Conservation (phyloP, 768 basidiomycete species). For the Leucosporidium creatinivorum region DNA sequence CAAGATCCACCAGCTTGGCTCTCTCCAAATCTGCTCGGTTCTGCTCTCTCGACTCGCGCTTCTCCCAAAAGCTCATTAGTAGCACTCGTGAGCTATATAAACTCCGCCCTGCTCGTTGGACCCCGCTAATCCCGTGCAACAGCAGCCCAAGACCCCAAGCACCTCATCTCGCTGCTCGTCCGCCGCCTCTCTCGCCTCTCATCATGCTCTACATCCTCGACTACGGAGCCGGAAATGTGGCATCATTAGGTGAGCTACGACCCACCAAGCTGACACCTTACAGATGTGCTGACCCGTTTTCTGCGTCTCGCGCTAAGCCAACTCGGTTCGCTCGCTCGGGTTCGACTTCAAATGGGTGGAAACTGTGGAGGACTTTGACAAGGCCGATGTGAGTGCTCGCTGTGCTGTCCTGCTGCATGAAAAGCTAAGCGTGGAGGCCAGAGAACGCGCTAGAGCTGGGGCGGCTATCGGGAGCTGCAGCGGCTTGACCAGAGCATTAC, state of each 20-base stretch:
- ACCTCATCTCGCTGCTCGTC: neutral
- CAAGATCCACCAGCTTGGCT: too few species aligned
- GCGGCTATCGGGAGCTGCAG: neutral
- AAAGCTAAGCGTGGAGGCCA: neutral
- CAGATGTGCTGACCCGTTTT: neutral
- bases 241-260: slow-evolving; percentile 21
- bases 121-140: too few species aligned
- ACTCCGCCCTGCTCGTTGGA: too few species aligned
- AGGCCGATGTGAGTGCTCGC: slow-evolving; percentile 69
- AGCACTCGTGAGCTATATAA: too few species aligned
- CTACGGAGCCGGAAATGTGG: slow-evolving; percentile 32
- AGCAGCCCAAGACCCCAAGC: too few species aligned
- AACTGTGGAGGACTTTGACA: slow-evolving; percentile 67
- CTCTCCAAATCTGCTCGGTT: too few species aligned
- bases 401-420: neutral
- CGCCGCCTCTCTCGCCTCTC: neutral
- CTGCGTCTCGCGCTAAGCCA: slow-evolving; percentile 14
- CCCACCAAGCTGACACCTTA: neutral
- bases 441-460: neutral
- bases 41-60: too few species aligned
- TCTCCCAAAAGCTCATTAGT: too few species aligned
- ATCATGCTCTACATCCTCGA: slow-evolving; percentile 27
- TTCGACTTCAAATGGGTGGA: slow-evolving; percentile 84
- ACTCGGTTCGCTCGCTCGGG: slow-evolving; percentile 54
- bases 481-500: neutral